Evolutionary conservation across 805 yeast species (phyloP).

Genomic region (Pichia cabralensis): DNA sequence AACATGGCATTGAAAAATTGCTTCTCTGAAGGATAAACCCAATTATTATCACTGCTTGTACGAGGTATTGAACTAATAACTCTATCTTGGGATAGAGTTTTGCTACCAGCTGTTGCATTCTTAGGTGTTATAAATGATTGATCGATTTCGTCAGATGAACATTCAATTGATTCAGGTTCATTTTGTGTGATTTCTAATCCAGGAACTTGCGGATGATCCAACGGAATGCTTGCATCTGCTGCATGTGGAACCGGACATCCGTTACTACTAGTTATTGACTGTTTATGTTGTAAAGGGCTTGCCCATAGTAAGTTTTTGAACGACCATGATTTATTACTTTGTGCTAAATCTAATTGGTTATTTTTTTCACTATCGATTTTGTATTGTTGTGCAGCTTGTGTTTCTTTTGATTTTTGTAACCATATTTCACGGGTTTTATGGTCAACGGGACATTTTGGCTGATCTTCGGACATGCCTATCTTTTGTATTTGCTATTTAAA

Average conservation of each 20-base stretch:
- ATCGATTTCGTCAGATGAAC: conserved; percentile 37
- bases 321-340: conserved; percentile 3
- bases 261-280: no score
- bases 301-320: conserved; percentile 18
- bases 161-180: conserved; percentile 32
- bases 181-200: conserved; percentile 2
- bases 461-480: conserved; percentile 15
- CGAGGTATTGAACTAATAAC: conserved; percentile 79
- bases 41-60: conserved; percentile 54
- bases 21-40: conserved; percentile 94
- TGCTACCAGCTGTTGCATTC: conserved; percentile 22
- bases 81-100: conserved; percentile 56
- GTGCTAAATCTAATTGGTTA: background rate
- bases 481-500: background rate
- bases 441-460: conserved; percentile 57
- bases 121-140: conserved; percentile 18
- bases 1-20: conserved; percentile 93
- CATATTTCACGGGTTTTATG: conserved; percentile 50
- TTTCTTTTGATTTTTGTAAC: conserved; percentile 30
- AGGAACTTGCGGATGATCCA: conserved; percentile 16
- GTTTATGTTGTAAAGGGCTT: no score
- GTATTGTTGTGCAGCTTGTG: conserved; percentile 10
- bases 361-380: background rate
- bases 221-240: conserved; percentile 10
- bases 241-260: conserved; percentile 9